phyloP scores from a whole-genome alignment of 352 stramenopile genomes.

The Thraustotheca clavata region DNA sequence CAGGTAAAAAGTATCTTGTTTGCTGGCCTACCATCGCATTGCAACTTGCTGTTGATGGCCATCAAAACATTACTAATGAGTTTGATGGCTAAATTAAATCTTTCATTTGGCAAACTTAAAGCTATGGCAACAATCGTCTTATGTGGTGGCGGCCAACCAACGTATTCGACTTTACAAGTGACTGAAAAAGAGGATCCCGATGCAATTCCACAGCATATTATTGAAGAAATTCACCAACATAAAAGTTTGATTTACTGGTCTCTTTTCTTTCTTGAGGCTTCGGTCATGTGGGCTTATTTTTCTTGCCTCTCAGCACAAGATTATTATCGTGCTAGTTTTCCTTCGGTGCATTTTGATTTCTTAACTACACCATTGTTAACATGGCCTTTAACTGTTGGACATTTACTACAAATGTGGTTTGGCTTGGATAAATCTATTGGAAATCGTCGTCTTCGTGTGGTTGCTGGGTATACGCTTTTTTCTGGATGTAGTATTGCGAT shows the following conservation, averaged over 20 bases:
- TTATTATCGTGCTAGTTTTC: slow-evolving; percentile 50
- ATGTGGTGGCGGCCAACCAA: not conserved
- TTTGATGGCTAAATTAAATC: too few relatives aligned
- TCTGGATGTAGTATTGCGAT: slow-evolving; percentile 39
- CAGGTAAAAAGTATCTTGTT: too few relatives aligned
- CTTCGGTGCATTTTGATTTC: slow-evolving; percentile 52
- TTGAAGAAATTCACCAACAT: slow-evolving; percentile 45
- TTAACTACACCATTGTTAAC: slow-evolving; percentile 46
- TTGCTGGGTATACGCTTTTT: slow-evolving; percentile 46
- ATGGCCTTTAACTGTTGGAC: slow-evolving; percentile 54
- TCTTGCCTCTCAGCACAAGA: slow-evolving; percentile 61
- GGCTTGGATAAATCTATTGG: slow-evolving; percentile 38
- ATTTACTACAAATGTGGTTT: slow-evolving; percentile 42
- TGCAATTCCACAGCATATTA: slow-evolving; percentile 42
- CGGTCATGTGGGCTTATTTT: slow-evolving; percentile 69
- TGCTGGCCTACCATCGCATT: too few relatives aligned
- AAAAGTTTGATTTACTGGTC: slow-evolving; percentile 46
- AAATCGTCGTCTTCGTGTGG: slow-evolving; percentile 31
- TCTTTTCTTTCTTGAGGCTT: slow-evolving; percentile 60
- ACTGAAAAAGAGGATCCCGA: too few relatives aligned
- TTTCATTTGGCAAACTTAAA: too few relatives aligned
- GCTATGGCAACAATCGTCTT: too few relatives aligned
- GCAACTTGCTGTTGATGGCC: too few relatives aligned
- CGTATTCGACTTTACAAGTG: too few relatives aligned
- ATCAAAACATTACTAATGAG: too few relatives aligned